Base-by-base conservation (phyloP, 345 rosid genomes). In the Moricandia arvensis region DNA sequence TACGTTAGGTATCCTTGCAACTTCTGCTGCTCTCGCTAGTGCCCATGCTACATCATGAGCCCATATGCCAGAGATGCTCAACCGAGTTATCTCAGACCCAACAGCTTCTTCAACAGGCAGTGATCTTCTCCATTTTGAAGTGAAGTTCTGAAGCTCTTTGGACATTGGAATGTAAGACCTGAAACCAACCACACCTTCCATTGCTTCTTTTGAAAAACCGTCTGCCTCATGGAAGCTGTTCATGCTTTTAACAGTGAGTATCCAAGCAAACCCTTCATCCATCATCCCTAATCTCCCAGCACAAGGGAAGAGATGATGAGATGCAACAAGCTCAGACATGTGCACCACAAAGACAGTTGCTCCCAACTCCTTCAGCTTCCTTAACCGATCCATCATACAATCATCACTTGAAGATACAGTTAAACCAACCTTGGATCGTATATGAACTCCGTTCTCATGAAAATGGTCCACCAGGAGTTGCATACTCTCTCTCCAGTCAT, bases 161-260 rank as follows among this genome's bases (percentile, higher is more conserved):
- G 85, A 77, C 13, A 27, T 9, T 17, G 82, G 84, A 63, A 85
- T 17, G 16, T 78, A 80, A 12, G 80, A 30, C 60, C 33, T 82
- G 60, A 82, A 75, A 57, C 82, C 87, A 24, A 85, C 34, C 24
- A 85, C 81, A 9, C 87, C 85, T 74, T 85, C 79, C 80, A 85
- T 78, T 24, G 83, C 68, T 29, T 72, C 77, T 18, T 59, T 66
- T 8, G 1, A 2, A 26, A 61, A 57, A 11, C 41, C 27, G 1
- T 49, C 4, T 59, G 12, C 16, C 3, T 13, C 66, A 55, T 33
- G 45, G 7, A 79, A 68, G 18, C 11, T 43, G 38, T 34, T 62
- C 59, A 60, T 79, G 10, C 10, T 76, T 63, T 38, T 66, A 1
- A 12, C 49, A 1, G 86, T 81, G 8, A 77, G 63, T 5, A 85